Conservation (phyloP, 1,284 basidiomycete genomes). For the Rhodotorula sp. region DNA sequence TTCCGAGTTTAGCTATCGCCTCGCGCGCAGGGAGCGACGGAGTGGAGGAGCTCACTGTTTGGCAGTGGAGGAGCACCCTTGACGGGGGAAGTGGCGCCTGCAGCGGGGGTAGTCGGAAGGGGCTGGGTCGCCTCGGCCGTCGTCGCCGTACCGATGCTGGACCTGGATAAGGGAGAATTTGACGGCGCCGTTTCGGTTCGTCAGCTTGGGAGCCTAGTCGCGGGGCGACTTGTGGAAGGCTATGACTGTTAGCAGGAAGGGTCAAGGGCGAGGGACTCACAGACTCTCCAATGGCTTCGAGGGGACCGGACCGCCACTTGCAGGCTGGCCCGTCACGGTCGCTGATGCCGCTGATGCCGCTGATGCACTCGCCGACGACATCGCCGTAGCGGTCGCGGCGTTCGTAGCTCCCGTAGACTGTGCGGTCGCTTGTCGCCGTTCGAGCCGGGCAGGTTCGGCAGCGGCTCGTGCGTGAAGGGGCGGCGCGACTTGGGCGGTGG, state of each 20-base stretch:
- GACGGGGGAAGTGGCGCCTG: slow-evolving; percentile 63
- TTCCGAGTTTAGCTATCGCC: too few relatives aligned
- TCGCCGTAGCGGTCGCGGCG: neutral
- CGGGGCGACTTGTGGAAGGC: too few relatives aligned
- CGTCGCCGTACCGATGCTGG: slow-evolving; percentile 38
- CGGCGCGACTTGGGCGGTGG: neutral
- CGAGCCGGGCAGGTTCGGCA: neutral
- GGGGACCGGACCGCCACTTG: neutral
- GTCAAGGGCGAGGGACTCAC: slow-evolving; percentile 3
- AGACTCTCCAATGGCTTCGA: slow-evolving; percentile 16
- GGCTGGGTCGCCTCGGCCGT: slow-evolving; percentile 35
- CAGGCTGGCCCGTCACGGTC: neutral
- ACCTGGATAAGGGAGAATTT: neutral
- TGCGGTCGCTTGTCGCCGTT: neutral
- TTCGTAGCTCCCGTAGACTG: neutral
- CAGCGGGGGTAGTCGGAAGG: slow-evolving; percentile 55
- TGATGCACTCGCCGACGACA: neutral
- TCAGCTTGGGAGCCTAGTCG: too few relatives aligned
- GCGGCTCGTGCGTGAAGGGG: neutral
- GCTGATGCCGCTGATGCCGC: slow-evolving; percentile 1
- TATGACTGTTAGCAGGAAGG: neutral
- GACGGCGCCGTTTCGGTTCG: too few relatives aligned
- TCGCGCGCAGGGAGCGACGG: too few relatives aligned
- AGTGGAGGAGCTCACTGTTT: slow-evolving; percentile 55
- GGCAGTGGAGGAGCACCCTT: slow-evolving; percentile 66